Base-by-base conservation (phyloP, 75 land plant genomes). In the Cryptomeria japonica region DNA sequence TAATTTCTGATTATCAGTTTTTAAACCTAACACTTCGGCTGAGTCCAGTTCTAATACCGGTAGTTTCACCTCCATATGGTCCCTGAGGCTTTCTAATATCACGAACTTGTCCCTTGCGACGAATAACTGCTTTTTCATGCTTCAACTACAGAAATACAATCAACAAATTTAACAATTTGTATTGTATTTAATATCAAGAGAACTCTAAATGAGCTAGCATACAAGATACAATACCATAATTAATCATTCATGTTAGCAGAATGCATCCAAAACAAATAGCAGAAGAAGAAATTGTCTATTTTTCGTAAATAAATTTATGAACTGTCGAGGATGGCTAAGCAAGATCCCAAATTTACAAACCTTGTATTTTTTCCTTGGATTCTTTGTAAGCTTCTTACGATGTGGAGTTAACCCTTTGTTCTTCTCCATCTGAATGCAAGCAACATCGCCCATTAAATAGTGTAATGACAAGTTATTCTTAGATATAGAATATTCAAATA, bases 361-460 rank as follows among this genome's bases (percentile, higher is more conserved):
- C 99, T 93, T 98, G 97, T 98, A 98, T 77, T 97, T 98, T 91
- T 96, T 98, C 77, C 99, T 94, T 46, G 99, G 99, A 87, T 91
- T 98, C 89, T 98, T 98, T 1, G 89, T 92, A 28, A 87, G 87
- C 88, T 98, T 98, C 93, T 97, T 98, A 55, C 99, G 92, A 58
- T 87, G 25, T 16, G 96, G 99, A 32, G 99, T 98, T 12, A 98
- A 88, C 32, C 99, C 99, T 88, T 93, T 92, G 85, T 98, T 98
- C 92, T 96, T 98, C 93, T 96, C 99, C 93, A 98, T 98, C 99
- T 97, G 96, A 13, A 70, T 58, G 44, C 38, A 82, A 80, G 47
- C 32, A 13, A 34, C 34, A 46, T 38, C 15, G 2, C 5, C 11
- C 51, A 13, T 28, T 44, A 46, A 82, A 82, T 31, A 86, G 47